These are phyloP conservation scores for Ramularia endophylla DNA, from an alignment of 2,329 filamentous ascomycete species.

Conservation along the genomic window DNA sequence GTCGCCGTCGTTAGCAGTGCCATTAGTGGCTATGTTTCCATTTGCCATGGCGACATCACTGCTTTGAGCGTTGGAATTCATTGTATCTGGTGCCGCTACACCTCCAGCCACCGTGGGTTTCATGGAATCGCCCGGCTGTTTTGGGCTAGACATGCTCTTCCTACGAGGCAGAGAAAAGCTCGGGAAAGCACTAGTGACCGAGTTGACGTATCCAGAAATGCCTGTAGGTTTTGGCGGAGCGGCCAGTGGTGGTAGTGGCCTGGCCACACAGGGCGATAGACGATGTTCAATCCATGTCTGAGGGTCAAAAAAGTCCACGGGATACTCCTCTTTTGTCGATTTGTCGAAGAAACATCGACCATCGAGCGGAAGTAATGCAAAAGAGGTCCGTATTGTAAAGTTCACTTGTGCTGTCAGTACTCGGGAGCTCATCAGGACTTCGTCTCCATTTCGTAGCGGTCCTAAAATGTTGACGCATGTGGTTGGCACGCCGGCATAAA, in stretches of 20 bases:
- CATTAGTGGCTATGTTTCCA: constrained; percentile 36
- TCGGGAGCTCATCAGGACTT: constrained; percentile 80
- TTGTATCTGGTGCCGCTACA: constrained; percentile 23
- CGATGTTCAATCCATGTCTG: constrained; percentile 74
- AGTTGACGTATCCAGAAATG: constrained; percentile 40
- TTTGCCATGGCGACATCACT: constrained; percentile 31
- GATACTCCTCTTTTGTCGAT: constrained; percentile 70
- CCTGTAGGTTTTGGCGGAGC: constrained; percentile 32
- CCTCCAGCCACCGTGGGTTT: constrained; percentile 18
- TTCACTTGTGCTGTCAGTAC: constrained; percentile 90
- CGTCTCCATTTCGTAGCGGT: constrained; percentile 84
- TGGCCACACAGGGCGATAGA: constrained; percentile 70
- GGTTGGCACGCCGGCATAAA: constrained; percentile 80
- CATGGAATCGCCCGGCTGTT: constrained; percentile 10
- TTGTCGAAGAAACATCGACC: constrained; percentile 85
- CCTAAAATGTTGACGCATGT: constrained; percentile 88
- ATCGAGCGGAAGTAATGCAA: constrained; percentile 76
- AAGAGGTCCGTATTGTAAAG: constrained; percentile 83
- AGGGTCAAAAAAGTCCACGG: constrained; percentile 75
- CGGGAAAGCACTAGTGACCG: constrained; percentile 43
- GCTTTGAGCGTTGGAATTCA: constrained; percentile 30
- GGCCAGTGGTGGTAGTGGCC: constrained; percentile 54
- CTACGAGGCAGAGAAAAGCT: constrained; percentile 22
- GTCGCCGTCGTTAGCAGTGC: constrained; percentile 24
- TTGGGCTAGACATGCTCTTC: constrained; percentile 18